Base-by-base conservation (phyloP, 352 stramenopile genomes). In the Lagenidium giganteum region DNA sequence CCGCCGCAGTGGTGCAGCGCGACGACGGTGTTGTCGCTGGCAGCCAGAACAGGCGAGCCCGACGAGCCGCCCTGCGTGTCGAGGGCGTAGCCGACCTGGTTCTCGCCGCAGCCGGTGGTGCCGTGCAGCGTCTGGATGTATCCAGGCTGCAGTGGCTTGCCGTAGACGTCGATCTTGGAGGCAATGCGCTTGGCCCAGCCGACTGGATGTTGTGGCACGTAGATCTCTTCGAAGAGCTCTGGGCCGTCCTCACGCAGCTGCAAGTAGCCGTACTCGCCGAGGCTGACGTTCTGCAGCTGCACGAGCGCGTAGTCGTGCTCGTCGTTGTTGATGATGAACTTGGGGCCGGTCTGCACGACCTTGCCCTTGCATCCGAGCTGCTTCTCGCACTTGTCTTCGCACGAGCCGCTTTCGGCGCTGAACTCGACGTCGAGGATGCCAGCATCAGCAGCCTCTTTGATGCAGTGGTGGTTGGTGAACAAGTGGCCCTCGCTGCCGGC, bases 121-220 rank as follows among this genome's bases (percentile, higher is more conserved):
- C n/a, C 40, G 17, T 20, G 9, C 2, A 51, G 12, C 24, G n/a
- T 31, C 8, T 31, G 13, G 23, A 56, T 39, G 3, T 37, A 7
- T n/a, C n/a, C n/a, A n/a, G n/a, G n/a, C n/a, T n/a, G n/a, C n/a
- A n/a, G n/a, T n/a, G n/a, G n/a, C n/a, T 58, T 47, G 17, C 29
- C 46, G 18, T 45, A 52, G 35, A 26, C 30, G 14, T 78, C 67
- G 6, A 68, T 43, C 12, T 52, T 55, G 14, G 66, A 78, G 16
- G 57, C 55, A n/a, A 83, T 70, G 13, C 72, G 70, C 50, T 81
- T 87, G 3, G 65, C 69, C 26, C 51, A 74, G 0, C 69, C 75
- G 9, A 42, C 39, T 5, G 71, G 67, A 33, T 85, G 61, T 30
- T 81, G 64, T n/a, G 71, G 59, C 29, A 87, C 57, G 61, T 83